These are phyloP conservation scores for Calonectria henricotiae DNA, from an alignment of 2,329 filamentous ascomycete genomes.

Conservation along the genomic window DNA sequence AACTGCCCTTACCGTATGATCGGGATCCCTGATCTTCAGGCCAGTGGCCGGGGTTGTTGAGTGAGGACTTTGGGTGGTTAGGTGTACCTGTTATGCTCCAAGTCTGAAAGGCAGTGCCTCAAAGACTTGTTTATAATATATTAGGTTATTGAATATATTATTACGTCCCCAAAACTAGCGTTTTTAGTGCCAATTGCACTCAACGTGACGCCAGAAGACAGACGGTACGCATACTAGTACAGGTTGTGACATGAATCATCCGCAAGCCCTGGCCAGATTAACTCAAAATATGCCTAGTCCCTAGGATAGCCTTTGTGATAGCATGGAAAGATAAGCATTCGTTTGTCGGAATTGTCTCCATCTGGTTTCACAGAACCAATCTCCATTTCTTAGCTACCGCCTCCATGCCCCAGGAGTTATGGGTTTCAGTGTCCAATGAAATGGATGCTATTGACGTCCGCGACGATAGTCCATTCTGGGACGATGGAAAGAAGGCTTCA, in stretches of 20 bases:
- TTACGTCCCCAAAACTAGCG: background rate
- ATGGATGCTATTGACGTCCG: slow-evolving; percentile 35
- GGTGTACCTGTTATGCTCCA: background rate
- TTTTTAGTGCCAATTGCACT: background rate
- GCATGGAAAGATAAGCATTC: too few relatives aligned
- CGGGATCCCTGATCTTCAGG: background rate
- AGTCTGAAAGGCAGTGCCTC: background rate
- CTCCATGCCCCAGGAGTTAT: too few relatives aligned
- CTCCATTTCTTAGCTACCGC: too few relatives aligned
- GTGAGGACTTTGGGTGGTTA: background rate
- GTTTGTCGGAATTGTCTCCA: too few relatives aligned
- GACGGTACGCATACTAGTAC: too few relatives aligned
- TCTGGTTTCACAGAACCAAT: too few relatives aligned
- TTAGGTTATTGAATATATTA: background rate
- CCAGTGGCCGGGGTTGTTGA: too few relatives aligned
- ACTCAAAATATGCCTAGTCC: too few relatives aligned
- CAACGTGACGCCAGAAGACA: too few relatives aligned
- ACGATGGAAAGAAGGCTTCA: slow-evolving; percentile 45
- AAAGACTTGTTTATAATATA: background rate
- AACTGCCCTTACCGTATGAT: background rate
- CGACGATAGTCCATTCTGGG: slow-evolving; percentile 35
- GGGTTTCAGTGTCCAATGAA: slow-evolving; percentile 1
- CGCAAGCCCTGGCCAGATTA: too few relatives aligned
- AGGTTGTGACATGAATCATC: too few relatives aligned
- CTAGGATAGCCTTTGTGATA: too few relatives aligned